Percentiles rank a stretch among this genome's conserved stretches.
Conservation (phyloP, 2,329 filamentous ascomycete species). For the Aspergillus neoniger region DNA sequence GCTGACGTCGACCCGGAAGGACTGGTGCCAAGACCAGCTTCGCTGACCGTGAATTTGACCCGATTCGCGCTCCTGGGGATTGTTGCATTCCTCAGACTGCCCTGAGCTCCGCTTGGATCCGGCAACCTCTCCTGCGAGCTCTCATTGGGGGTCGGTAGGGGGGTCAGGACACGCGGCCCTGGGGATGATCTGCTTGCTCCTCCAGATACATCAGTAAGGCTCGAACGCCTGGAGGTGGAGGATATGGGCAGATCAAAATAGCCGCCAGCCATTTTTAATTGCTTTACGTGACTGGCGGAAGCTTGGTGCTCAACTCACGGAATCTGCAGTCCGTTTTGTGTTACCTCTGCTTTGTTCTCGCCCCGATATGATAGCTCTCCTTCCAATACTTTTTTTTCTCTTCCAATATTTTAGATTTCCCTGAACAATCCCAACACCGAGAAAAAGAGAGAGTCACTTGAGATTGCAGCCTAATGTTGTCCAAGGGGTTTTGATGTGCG, state of each 20-base stretch:
- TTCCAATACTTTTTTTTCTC: background rate
- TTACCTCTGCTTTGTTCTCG: conserved; percentile 10
- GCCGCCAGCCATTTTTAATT: conserved; percentile 34
- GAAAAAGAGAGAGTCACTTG: background rate
- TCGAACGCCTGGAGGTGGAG: conserved; percentile 28
- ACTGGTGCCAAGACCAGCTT: conserved; percentile 23
- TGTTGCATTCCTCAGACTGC: conserved; percentile 41
- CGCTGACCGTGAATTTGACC: conserved; percentile 35
- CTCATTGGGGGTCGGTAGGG: conserved; percentile 28
- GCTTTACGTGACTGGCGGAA: conserved; percentile 12
- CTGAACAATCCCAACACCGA: background rate
- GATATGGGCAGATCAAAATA: conserved; percentile 36
- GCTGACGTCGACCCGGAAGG: conserved; percentile 29
- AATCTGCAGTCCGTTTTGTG: conserved; percentile 11
- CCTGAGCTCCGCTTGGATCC: conserved; percentile 31
- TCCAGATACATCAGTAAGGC: conserved; percentile 27
- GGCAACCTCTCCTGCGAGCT: conserved; percentile 20
- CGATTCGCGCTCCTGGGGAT: conserved; percentile 40
- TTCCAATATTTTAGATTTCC: background rate
- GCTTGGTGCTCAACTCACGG: conserved; percentile 6
- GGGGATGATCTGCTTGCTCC: conserved; percentile 24
- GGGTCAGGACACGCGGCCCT: conserved; percentile 28
- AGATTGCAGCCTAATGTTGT: background rate
- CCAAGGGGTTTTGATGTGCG: background rate
- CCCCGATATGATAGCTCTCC: background rate